These are phyloP conservation scores for Phyllosticta citribraziliensis DNA, from an alignment of 2,329 filamentous ascomycete species.

Conservation along the genomic window DNA sequence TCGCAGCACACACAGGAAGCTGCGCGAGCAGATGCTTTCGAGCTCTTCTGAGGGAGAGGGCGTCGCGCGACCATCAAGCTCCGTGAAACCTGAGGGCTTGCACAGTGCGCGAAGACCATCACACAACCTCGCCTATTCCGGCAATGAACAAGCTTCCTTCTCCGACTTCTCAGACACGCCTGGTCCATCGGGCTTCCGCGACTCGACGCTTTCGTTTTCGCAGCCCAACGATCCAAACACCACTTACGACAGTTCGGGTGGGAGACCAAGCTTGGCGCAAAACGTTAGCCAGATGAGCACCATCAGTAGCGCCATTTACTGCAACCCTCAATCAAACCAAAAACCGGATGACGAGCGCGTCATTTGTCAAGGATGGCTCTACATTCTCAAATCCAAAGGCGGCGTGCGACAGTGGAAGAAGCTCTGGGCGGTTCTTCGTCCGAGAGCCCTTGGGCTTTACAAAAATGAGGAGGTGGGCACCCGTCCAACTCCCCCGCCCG, in stretches of 20 bases:
- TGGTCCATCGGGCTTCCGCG: constrained; percentile 34
- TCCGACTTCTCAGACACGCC: constrained; percentile 73
- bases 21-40: constrained; percentile 24
- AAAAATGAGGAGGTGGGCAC: constrained; percentile 59
- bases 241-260: constrained; percentile 16
- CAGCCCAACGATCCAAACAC: constrained; percentile 11
- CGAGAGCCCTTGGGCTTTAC: constrained; percentile 78
- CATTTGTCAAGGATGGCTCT: constrained; percentile 88
- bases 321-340: constrained; percentile 17
- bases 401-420: constrained; percentile 92
- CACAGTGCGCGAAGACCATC: constrained; percentile 45
- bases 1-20: constrained; percentile 1
- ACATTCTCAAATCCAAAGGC: constrained; percentile 70
- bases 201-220: constrained; percentile 38
- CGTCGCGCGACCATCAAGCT: constrained; percentile 16
- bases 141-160: constrained; percentile 61
- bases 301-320: constrained; percentile 18
- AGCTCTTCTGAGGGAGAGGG: constrained; percentile 39
- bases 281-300: constrained; percentile 57
- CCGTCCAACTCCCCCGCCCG: not conserved
- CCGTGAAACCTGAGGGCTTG: constrained; percentile 21
- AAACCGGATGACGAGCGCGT: constrained; percentile 65
- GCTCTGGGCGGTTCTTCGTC: constrained; percentile 83
- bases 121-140: constrained; percentile 53
- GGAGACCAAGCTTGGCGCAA: constrained; percentile 22